phyloP scores from a whole-genome alignment of 2,329 filamentous ascomycete species.

The Hymenoscyphus scutula region DNA sequence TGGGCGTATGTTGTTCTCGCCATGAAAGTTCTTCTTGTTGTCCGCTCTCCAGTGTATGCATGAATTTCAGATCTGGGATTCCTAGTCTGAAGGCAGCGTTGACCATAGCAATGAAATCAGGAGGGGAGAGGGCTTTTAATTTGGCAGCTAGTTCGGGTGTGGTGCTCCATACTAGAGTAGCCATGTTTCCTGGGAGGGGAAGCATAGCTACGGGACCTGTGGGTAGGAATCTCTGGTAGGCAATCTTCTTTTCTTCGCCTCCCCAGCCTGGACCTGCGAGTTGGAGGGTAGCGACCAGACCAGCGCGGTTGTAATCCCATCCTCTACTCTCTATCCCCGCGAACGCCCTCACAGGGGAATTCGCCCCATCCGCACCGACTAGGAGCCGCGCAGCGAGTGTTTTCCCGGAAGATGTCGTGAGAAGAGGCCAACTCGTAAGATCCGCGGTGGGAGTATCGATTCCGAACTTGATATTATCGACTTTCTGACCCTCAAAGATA shows the following conservation, averaged over 20 bases:
- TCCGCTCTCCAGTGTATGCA: conserved; percentile 61
- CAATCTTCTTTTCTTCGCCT: conserved; percentile 62
- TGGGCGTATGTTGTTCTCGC: conserved; percentile 69
- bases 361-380: conserved; percentile 90
- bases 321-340: conserved; percentile 81
- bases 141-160: conserved; percentile 74
- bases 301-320: conserved; percentile 91
- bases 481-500: conserved; percentile 72
- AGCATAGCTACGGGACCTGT: conserved; percentile 89
- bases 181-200: conserved; percentile 77
- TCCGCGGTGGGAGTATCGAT: conserved; percentile 67
- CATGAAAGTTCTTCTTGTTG: conserved; percentile 79
- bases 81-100: conserved; percentile 89
- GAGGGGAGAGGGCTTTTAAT: conserved; percentile 70
- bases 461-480: conserved; percentile 77
- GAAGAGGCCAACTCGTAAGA: conserved; percentile 81
- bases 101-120: conserved; percentile 81
- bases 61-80: conserved; percentile 75
- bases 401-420: conserved; percentile 65
- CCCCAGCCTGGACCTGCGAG: conserved; percentile 61
- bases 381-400: conserved; percentile 77
- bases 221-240: conserved; percentile 93
- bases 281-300: conserved; percentile 84
- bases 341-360: conserved; percentile 88
- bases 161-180: conserved; percentile 93